Evolutionary conservation across 208 protist species (phyloP), one percentile per base, ranked within the genome.

Genomic region (Acanthamoeba triangularis): DNA sequence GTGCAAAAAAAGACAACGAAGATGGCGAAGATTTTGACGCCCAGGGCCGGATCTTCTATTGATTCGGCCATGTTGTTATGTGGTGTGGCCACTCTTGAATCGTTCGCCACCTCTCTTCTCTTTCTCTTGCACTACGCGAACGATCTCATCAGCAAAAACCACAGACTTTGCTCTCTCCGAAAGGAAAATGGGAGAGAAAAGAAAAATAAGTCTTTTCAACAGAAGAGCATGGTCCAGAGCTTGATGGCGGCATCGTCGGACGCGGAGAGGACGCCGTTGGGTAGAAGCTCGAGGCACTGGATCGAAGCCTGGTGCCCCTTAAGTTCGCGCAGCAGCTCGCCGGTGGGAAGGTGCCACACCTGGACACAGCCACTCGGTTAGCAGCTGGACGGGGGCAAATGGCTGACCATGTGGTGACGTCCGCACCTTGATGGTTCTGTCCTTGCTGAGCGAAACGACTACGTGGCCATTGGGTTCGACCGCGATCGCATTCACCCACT

Each of bases 211-310:
- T 20, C 0, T n/a, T n/a, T 65, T 76, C 44, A 93, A 49, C 63
- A 93, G 59, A 93, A 93, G 41, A 93, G 65, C 87, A 93, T 93
- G 30, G 87, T 78, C 87, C 56, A 69, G 13, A 93, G 87, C 87
- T 76, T 93, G 52, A 93, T 74, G 35, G 56, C 11, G n/a, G 63
- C 87, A 13, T 93, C 87, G 41, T 93, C 87, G 3, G 87, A 93
- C 5, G 87, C 87, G 4, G 87, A 69, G 61, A 93, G 87, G 59
- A 93, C 18, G 13, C 87, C 87, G n/a, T 69, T 76, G 33, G 87
- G 63, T 10, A 93, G 65, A 69, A 93, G 87, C 87, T 78, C 87
- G 6, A 93, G 59, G 37, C 87, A 93, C 35, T 78, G 87, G 16
- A 93, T 74, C 7, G 87, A 76, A 20, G 56, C 54, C 59, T 76